Conservation (phyloP, 768 basidiomycete species). For the Cyclocybe cylindracea region DNA sequence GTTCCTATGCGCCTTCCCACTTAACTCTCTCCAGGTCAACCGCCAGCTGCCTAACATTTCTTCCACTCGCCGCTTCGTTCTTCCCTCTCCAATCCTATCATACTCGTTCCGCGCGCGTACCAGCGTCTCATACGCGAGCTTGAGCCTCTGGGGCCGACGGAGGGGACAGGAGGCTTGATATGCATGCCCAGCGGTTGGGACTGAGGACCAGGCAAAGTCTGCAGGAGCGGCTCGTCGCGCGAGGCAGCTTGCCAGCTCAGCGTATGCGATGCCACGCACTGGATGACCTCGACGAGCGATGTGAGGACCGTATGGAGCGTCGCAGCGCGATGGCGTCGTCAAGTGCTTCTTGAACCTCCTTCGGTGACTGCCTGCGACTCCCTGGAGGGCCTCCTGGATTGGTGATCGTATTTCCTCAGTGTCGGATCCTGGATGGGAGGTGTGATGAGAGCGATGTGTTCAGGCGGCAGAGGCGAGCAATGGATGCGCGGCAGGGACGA, state of each 20-base stretch:
- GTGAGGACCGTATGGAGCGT: constrained; percentile 52
- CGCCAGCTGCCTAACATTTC: constrained; percentile 56
- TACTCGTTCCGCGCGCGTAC: constrained; percentile 57
- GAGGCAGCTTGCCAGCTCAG: constrained; percentile 83
- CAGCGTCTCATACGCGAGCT: constrained; percentile 65
- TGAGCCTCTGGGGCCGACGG: constrained; percentile 67
- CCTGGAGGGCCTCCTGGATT: constrained; percentile 11
- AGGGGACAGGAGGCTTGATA: constrained; percentile 33
- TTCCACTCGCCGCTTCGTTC: constrained; percentile 68
- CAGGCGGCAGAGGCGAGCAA: constrained; percentile 72
- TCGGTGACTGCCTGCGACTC: constrained; percentile 1
- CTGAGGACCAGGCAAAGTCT: background rate
- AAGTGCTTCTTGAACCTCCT: constrained; percentile 51
- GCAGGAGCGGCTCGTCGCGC: constrained; percentile 68
- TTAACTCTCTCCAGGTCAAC: constrained; percentile 73
- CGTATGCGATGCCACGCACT: constrained; percentile 63
- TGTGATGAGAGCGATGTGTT: constrained; percentile 69
- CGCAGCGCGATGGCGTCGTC: constrained; percentile 60
- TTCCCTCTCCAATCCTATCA: constrained; percentile 63
- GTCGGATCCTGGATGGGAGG: constrained; percentile 27
- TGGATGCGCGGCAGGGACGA: constrained; percentile 74
- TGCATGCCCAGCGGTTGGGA: background rate
- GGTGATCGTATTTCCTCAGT: constrained; percentile 28
- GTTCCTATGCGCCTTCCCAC: constrained; percentile 64
- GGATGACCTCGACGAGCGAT: constrained; percentile 70